Evolutionary conservation across 257 asterid species (phyloP), one percentile per base, ranked within the genome.

Genomic region (Solanum sitiens): DNA sequence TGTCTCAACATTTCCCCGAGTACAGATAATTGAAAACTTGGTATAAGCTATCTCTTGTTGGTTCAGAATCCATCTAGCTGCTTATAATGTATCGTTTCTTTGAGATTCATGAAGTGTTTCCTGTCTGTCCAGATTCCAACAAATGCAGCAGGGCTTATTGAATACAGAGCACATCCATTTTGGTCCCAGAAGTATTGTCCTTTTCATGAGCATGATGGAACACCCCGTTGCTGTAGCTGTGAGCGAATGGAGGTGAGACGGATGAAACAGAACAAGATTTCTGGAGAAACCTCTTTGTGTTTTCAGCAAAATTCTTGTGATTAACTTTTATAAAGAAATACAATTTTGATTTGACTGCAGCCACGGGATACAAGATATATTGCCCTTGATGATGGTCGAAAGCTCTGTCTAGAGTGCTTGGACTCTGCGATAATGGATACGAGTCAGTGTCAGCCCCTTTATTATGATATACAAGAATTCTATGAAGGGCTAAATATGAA

Each of bases 141-240:
- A 89, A 97, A 95, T 89, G 95, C 96, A 86, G 91, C 96, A 77
- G 99, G 99, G 80, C 98, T 95, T 88, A 97, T 97, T 89, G 99
- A 97, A 90, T 97, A 94, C 80, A 92, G 98, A 86, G 98, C 98
- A 42, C 98, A 95, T 90, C 99, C 98, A 79, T 95, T 97, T 91
- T 97, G 99, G 99, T 93, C 98, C 88, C 99, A 97, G 90, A 97
- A 95, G 90, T 97, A 97, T 92, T 97, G 99, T 90, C 99, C 99
- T 72, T 89, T 89, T 88, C 98, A 97, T n/a, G 99, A 97, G 93
- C 96, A 93, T 50, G 98, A 97, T 88, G 96, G 99, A 87, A 97
- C 98, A 79, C 95, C 96, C 53, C 96, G 99, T 89, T 97, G 99
- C 91, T 95, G 99, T 89, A 95, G 99, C 91, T 97, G 99, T 79